phyloP scores from a whole-genome alignment of 306 rosid species.

The Gillenia trifoliata region DNA sequence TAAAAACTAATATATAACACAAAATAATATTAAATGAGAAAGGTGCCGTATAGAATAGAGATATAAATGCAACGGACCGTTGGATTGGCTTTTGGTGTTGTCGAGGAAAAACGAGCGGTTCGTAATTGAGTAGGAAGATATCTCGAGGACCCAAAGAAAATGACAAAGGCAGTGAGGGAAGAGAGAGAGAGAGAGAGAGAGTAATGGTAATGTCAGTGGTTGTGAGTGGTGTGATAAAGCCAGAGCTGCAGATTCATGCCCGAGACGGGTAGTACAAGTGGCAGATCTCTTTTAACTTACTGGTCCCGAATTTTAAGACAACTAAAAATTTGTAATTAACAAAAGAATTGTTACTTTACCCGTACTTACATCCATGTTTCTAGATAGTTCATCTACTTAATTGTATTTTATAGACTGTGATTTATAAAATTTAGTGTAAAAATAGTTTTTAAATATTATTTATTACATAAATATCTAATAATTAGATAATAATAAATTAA shows the following conservation, averaged over 20 bases:
- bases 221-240: background rate
- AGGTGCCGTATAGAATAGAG: background rate
- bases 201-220: background rate
- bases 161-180: slow-evolving; percentile 5
- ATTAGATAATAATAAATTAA: too few relatives aligned
- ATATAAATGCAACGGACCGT: slow-evolving; percentile 4
- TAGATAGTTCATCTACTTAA: too few relatives aligned
- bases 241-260: background rate
- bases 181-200: background rate
- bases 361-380: too few relatives aligned
- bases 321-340: background rate
- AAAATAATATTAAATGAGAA: background rate
- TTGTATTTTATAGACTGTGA: too few relatives aligned
- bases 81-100: slow-evolving; percentile 19
- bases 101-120: slow-evolving; percentile 7
- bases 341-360: too few relatives aligned
- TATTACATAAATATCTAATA: too few relatives aligned
- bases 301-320: background rate
- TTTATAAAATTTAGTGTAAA: too few relatives aligned
- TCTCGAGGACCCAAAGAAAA: background rate
- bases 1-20: slow-evolving; percentile 11
- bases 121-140: background rate
- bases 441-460: too few relatives aligned
- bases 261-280: slow-evolving; percentile 5
- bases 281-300: background rate